These are phyloP conservation scores for Drechslerella stenobrocha DNA, from an alignment of 2,329 filamentous ascomycete species.

Conservation along the genomic window DNA sequence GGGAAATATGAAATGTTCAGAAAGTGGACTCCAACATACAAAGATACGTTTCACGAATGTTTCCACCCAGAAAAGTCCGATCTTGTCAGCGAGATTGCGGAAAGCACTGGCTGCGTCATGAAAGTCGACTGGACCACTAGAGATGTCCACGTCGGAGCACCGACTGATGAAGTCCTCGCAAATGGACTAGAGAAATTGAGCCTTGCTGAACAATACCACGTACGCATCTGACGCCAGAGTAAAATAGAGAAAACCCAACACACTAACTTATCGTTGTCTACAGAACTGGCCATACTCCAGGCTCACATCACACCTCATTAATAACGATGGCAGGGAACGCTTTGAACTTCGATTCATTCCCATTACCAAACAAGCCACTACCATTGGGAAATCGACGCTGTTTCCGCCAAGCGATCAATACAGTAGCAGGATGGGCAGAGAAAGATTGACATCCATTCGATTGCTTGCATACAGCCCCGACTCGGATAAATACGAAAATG, in stretches of 20 bases:
- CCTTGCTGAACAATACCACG: constrained; percentile 27
- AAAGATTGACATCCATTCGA: constrained; percentile 29
- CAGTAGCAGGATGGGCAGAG: constrained; percentile 29
- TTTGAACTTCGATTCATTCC: constrained; percentile 32
- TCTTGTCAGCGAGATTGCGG: constrained; percentile 18
- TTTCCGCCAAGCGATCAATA: constrained; percentile 33
- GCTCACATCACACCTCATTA: constrained; percentile 32
- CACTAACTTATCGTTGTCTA: neutral
- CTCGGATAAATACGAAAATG: constrained; percentile 31
- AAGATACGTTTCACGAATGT: constrained; percentile 35
- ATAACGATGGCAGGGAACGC: constrained; percentile 28
- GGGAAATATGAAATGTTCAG: constrained; percentile 17
- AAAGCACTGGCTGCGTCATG: constrained; percentile 14
- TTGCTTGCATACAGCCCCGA: constrained; percentile 22
- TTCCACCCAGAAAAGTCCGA: constrained; percentile 32
- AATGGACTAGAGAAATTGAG: constrained; percentile 20
- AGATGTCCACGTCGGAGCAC: constrained; percentile 29
- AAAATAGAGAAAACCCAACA: neutral
- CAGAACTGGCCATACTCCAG: constrained; percentile 31
- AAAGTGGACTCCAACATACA: constrained; percentile 33
- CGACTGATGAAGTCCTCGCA: constrained; percentile 7
- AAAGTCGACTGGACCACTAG: constrained; percentile 40
- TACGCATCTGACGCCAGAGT: neutral
- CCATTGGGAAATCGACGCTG: constrained; percentile 33
- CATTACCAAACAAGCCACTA: constrained; percentile 21